Conservation (phyloP, 2,329 filamentous ascomycete species). For the Akanthomyces lecanii region DNA sequence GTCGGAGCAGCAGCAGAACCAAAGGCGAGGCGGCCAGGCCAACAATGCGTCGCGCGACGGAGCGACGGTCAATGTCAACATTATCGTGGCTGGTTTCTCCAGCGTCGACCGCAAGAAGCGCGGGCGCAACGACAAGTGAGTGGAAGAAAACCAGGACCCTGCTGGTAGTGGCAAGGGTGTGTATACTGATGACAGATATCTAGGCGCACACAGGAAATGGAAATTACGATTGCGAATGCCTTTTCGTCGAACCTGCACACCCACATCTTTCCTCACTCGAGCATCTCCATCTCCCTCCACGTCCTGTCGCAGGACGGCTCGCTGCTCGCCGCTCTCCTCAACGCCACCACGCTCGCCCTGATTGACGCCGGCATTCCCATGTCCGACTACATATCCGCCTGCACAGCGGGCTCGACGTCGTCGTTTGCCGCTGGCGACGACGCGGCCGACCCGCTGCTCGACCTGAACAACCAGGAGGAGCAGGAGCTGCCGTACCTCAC, state of each 20-base stretch:
- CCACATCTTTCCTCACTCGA: slow-evolving; percentile 82
- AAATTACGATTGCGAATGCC: slow-evolving; percentile 71
- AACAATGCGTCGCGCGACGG: slow-evolving; percentile 42
- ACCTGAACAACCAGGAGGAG: slow-evolving; percentile 76
- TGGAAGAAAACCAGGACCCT: neutral
- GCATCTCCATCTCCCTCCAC: slow-evolving; percentile 78
- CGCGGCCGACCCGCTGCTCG: slow-evolving; percentile 69
- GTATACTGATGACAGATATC: neutral
- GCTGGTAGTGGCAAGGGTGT: too few species aligned
- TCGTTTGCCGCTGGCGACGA: slow-evolving; percentile 63
- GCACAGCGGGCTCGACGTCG: slow-evolving; percentile 77
- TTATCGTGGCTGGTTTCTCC: slow-evolving; percentile 83
- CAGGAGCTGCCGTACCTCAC: slow-evolving; percentile 86
- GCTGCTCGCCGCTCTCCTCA: slow-evolving; percentile 82
- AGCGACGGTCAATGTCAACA: slow-evolving; percentile 69
- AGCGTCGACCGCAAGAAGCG: slow-evolving; percentile 78
- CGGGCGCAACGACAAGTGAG: slow-evolving; percentile 73
- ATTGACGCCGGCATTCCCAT: slow-evolving; percentile 95
- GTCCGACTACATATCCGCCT: slow-evolving; percentile 84
- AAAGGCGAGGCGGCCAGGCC: slow-evolving; percentile 34
- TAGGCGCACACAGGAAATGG: slow-evolving; percentile 76
- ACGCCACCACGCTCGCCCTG: slow-evolving; percentile 85
- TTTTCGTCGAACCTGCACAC: slow-evolving; percentile 77
- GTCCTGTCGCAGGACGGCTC: slow-evolving; percentile 88
- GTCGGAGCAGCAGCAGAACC: slow-evolving; percentile 52